Percentiles rank a stretch among this genome's conserved stretches.
These are phyloP conservation scores for Dryas alaskensis DNA, from an alignment of 306 rosid species.

Conservation along the genomic window DNA sequence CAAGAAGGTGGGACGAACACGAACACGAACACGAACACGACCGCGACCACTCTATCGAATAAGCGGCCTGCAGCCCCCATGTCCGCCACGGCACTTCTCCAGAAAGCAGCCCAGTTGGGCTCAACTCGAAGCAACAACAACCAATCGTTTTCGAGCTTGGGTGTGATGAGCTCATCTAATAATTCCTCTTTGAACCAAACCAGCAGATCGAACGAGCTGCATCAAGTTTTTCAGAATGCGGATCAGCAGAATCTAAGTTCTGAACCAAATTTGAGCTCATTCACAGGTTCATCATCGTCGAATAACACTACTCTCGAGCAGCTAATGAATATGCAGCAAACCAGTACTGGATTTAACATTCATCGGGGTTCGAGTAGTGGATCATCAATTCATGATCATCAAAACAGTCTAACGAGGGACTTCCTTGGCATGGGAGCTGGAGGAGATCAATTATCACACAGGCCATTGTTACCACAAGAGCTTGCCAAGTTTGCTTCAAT, in stretches of 20 bases:
- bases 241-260: background rate
- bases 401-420: slow-evolving; percentile 68
- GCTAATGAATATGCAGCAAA: background rate
- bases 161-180: slow-evolving; percentile 44
- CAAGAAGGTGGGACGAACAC: slow-evolving; percentile 26
- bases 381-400: slow-evolving; percentile 13
- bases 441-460: slow-evolving; percentile 23
- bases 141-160: slow-evolving; percentile 45
- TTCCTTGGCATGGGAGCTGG: slow-evolving; percentile 71
- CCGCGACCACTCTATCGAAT: too few relatives aligned
- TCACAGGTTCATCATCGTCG: background rate
- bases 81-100: slow-evolving; percentile 56
- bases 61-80: slow-evolving; percentile 46
- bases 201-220: slow-evolving; percentile 15
- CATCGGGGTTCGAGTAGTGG: background rate
- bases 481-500: slow-evolving; percentile 60
- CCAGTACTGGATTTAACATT: background rate
- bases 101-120: slow-evolving; percentile 50
- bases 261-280: background rate
- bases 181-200: slow-evolving; percentile 13
- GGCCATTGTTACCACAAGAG: slow-evolving; percentile 55
- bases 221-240: slow-evolving; percentile 27
- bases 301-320: slow-evolving; percentile 8
- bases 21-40: background rate
- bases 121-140: slow-evolving; percentile 43